Percentiles rank a stretch among this genome's conserved stretches.
These are phyloP conservation scores for Heritiera littoralis DNA, from an alignment of 345 rosid genomes.

Conservation along the genomic window DNA sequence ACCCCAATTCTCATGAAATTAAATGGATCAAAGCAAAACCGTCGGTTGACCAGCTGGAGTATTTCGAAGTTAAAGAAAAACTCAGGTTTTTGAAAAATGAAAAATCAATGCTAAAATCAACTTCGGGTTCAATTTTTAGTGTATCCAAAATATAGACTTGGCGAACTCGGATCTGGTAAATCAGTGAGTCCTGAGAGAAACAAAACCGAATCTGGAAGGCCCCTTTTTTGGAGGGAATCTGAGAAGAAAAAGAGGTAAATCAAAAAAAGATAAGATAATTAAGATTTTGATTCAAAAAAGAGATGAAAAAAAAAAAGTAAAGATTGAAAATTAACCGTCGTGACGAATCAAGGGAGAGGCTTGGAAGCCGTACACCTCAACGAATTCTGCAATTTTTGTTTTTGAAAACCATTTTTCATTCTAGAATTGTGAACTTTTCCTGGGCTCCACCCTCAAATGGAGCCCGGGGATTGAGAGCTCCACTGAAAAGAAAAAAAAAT, in stretches of 20 bases:
- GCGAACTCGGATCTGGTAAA: conserved; percentile 29
- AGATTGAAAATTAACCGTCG: not conserved
- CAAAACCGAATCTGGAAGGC: conserved; percentile 7
- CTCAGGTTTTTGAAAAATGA: not conserved
- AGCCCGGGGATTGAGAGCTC: not conserved
- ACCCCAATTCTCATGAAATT: not conserved
- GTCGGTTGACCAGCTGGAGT: not conserved
- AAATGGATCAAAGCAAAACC: not conserved
- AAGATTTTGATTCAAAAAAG: not conserved
- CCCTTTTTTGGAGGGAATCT: not conserved
- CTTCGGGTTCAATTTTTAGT: not conserved
- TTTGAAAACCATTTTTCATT: not conserved
- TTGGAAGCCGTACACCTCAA: not conserved
- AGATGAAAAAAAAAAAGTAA: not conserved
- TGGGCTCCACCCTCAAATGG: not conserved
- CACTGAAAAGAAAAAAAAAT: no score
- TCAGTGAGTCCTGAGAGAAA: conserved; percentile 13
- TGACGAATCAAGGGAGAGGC: not conserved
- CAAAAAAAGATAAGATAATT: not conserved
- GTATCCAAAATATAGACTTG: conserved; percentile 13
- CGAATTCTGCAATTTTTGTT: not conserved
- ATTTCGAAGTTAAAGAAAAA: not conserved
- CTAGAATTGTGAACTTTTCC: not conserved
- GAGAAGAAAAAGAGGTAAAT: not conserved
- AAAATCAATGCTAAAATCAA: conserved; percentile 12